Evolutionary conservation across 192 early-diverging fungal genomes (phyloP), one percentile per base, ranked within the genome.

Genomic region (Coemansia sp.): DNA sequence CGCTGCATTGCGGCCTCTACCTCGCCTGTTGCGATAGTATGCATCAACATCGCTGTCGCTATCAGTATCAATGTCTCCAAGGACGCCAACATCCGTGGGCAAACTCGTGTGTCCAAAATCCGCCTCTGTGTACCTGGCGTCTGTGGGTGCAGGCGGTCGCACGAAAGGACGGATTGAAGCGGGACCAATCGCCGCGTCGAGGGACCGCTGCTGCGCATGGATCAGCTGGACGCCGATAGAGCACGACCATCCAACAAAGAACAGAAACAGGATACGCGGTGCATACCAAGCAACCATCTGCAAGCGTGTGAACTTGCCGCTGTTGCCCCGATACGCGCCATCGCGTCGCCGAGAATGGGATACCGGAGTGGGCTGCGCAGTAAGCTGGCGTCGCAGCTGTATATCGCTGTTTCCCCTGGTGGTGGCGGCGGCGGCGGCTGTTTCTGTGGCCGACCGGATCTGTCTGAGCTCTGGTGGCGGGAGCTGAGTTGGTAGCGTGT

Each of bases 191-290:
- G 35, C 4, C 7, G 40, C 54, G 13, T 40, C 66, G 23, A 62
- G 32, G 8, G 62, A 59, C n/a, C 43, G 38, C 48, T 74, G 61
- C 63, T 72, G 69, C 10, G 78, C 73, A 38, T 81, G 78, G 60
- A 81, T 75, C 19, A 81, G 69, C 60, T 75, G 78, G 13, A 81
- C 69, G 49, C 73, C 70, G 3, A 71, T 66, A 0, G 78, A 71
- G 59, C 78, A 81, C 48, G 66, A 52, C 78, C 78, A 81, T 11
- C 78, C 78, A 20, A 81, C 57, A 13, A 71, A 40, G 54, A 81
- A 81, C 49, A 81, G 56, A 23, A 81, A 40, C 43, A 75, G 57
- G 0, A 81, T 34, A 33, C 78, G 66, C 35, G 78, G 73, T 22
- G 60, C 63, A 63, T 71, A 70, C 78, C 78, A 81, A 3, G 78